These are phyloP conservation scores for Quercus lobata DNA, from an alignment of 331 rosid species.

Conservation along the genomic window DNA sequence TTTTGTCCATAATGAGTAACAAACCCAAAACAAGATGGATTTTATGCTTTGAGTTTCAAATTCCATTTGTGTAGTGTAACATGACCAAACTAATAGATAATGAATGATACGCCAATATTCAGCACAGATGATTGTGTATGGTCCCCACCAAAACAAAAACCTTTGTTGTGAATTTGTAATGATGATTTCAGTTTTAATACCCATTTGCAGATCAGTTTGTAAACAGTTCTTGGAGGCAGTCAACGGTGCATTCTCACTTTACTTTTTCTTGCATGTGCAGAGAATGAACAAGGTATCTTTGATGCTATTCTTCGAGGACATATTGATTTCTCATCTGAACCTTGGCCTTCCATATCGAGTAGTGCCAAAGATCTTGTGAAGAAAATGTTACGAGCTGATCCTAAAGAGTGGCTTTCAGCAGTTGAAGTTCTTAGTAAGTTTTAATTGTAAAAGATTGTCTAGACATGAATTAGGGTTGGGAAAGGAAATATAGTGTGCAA, in stretches of 20 bases:
- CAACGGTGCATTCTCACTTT: conserved; percentile 15
- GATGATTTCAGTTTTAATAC: conserved; percentile 1
- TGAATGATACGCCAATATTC: not conserved
- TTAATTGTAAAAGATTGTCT: not conserved
- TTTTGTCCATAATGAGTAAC: not conserved
- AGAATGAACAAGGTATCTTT: conserved; percentile 81
- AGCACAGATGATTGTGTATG: not conserved
- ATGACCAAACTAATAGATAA: not conserved
- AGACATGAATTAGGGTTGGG: not conserved
- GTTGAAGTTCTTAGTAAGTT: conserved; percentile 80
- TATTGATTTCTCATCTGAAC: conserved; percentile 75
- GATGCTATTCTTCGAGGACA: conserved; percentile 83
- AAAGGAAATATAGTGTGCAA: not conserved
- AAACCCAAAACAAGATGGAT: not conserved
- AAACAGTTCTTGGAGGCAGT: not conserved
- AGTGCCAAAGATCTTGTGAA: conserved; percentile 83
- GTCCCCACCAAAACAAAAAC: not conserved
- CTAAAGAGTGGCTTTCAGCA: conserved; percentile 69
- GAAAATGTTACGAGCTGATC: conserved; percentile 67
- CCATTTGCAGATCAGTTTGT: not conserved
- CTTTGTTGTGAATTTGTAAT: too few species aligned
- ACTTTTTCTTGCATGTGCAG: conserved; percentile 44
- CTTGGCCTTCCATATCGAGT: conserved; percentile 86
- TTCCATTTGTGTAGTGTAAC: not conserved
- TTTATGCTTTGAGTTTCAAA: not conserved